These are phyloP conservation scores for Raffaelea deltoideospora DNA, from an alignment of 2,329 filamentous ascomycete genomes.

Conservation along the genomic window DNA sequence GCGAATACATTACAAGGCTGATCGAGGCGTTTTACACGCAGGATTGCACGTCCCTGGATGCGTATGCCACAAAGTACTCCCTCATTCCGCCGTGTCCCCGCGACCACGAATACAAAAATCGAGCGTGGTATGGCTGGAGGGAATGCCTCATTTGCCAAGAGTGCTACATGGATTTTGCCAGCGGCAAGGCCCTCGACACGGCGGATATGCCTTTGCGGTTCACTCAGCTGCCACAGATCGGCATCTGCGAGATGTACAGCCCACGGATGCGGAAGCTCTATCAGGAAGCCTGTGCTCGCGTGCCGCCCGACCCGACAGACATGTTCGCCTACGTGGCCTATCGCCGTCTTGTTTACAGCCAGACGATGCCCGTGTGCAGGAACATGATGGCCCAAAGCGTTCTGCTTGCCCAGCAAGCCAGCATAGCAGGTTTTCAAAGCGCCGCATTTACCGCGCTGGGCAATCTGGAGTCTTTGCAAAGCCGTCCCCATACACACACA, in stretches of 20 bases:
- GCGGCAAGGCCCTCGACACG: conserved; percentile 13
- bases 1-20: background rate
- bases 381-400: conserved; percentile 1
- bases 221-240: conserved; percentile 10
- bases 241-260: conserved; percentile 22
- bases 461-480: background rate
- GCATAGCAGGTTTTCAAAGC: background rate
- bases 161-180: conserved; percentile 18
- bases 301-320: conserved; percentile 9
- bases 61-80: background rate
- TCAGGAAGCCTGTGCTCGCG: conserved; percentile 11
- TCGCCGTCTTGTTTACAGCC: conserved; percentile 16
- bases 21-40: conserved; percentile 2
- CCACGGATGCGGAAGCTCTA: conserved; percentile 22
- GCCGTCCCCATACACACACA: background rate
- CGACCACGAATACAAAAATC: conserved; percentile 11
- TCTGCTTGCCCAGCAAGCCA: background rate
- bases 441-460: background rate
- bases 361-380: conserved; percentile 16
- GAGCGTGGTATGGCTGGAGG: conserved; percentile 20
- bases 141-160: conserved; percentile 18
- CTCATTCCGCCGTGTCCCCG: conserved; percentile 15
- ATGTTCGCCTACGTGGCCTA: conserved; percentile 14
- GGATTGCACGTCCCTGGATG: background rate
- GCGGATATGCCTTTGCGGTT: conserved; percentile 12